Evolutionary conservation across 2,329 filamentous ascomycete genomes (phyloP).

Genomic region (Zymoseptoria ardabiliae): DNA sequence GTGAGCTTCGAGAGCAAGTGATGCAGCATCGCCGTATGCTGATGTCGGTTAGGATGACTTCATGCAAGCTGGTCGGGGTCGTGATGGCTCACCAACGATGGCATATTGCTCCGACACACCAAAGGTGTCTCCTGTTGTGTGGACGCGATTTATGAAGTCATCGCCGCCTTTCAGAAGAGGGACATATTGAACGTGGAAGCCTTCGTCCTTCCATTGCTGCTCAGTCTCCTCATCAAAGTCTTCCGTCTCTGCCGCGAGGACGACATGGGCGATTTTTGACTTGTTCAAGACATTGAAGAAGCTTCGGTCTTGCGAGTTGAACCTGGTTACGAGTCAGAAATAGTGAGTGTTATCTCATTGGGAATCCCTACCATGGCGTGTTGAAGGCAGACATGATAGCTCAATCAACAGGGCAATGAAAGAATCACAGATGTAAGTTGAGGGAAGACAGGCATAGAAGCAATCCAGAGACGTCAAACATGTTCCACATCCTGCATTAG

Average conservation of each 20-base stretch:
- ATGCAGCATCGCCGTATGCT: conserved; percentile 59
- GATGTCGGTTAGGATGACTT: not conserved
- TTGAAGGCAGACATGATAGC: conserved; percentile 24
- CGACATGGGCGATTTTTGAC: conserved; percentile 39
- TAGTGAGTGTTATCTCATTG: not conserved
- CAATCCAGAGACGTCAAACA: not conserved
- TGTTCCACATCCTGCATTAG: not conserved
- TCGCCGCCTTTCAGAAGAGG: conserved; percentile 45
- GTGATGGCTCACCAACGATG: conserved; percentile 46
- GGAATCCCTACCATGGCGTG: conserved; percentile 21
- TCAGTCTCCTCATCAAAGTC: conserved; percentile 50
- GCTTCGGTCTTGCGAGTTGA: conserved; percentile 23
- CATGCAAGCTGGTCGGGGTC: no score
- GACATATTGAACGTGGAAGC: conserved; percentile 53
- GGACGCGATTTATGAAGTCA: conserved; percentile 41
- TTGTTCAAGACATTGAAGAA: conserved; percentile 34
- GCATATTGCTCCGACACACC: conserved; percentile 55
- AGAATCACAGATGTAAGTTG: not conserved
- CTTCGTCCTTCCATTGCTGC: conserved; percentile 52
- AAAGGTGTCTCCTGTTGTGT: conserved; percentile 47
- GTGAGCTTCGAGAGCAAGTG: conserved; percentile 51
- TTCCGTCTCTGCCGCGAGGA: conserved; percentile 46
- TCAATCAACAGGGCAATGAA: not conserved
- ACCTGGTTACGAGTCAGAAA: conserved; percentile 7
- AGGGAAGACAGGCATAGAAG: not conserved